Evolutionary conservation across 2,329 filamentous ascomycete species (phyloP).

Genomic region (Penicillium sp.): DNA sequence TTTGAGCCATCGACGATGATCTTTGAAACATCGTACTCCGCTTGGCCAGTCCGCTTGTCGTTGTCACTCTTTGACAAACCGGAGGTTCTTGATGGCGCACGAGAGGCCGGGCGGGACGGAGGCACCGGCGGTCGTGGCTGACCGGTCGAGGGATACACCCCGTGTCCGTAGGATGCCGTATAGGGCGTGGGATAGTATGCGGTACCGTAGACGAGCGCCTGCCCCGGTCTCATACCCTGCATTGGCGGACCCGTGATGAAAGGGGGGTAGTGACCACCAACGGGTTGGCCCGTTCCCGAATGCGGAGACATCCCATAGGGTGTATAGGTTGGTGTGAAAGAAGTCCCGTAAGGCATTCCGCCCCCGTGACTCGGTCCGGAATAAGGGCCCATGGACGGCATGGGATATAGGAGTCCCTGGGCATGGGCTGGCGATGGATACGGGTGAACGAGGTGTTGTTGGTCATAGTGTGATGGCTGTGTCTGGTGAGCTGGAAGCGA

Average conservation of each 20-base stretch:
- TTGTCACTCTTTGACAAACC: slow-evolving; percentile 20
- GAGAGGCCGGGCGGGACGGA: slow-evolving; percentile 6
- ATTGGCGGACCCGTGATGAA: slow-evolving; percentile 19
- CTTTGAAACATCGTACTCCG: slow-evolving; percentile 33
- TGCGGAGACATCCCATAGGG: slow-evolving; percentile 29
- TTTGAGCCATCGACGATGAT: slow-evolving; percentile 39
- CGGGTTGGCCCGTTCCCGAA: slow-evolving; percentile 12
- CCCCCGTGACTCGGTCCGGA: slow-evolving; percentile 15
- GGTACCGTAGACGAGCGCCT: slow-evolving; percentile 20
- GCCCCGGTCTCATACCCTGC: slow-evolving; percentile 19
- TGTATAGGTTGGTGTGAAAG: slow-evolving; percentile 26
- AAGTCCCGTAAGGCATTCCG: slow-evolving; percentile 23
- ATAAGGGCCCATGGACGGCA: slow-evolving; percentile 27
- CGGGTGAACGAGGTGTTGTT: slow-evolving; percentile 26
- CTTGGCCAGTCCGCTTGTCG: slow-evolving; percentile 10
- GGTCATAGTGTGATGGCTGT: slow-evolving; percentile 25
- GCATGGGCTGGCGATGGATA: slow-evolving; percentile 21
- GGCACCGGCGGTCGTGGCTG: slow-evolving; percentile 6
- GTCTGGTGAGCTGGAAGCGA: slow-evolving; percentile 26
- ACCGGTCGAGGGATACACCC: slow-evolving; percentile 4
- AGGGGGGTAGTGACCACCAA: slow-evolving; percentile 20
- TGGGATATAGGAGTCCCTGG: slow-evolving; percentile 30
- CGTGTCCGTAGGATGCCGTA: slow-evolving; percentile 18
- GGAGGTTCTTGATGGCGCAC: not conserved
- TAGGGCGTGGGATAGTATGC: slow-evolving; percentile 29